These are phyloP conservation scores for Boletus tylopilopsis DNA, from an alignment of 768 basidiomycete genomes.

Conservation along the genomic window DNA sequence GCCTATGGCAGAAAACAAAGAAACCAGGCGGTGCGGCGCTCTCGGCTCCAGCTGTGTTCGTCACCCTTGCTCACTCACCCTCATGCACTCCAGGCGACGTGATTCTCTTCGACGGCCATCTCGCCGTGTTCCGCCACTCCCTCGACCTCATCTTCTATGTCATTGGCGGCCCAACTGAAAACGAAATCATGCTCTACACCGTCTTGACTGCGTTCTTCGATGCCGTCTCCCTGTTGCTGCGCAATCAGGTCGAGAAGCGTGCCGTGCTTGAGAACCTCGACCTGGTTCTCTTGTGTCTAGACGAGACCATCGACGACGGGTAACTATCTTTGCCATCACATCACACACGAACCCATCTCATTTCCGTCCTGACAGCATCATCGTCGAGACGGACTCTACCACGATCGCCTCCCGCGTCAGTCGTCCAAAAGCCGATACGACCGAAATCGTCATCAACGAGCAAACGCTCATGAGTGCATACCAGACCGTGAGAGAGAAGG, in stretches of 20 bases:
- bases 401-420: slow-evolving; percentile 96
- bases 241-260: slow-evolving; percentile 93
- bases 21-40: slow-evolving; percentile 74
- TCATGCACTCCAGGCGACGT: slow-evolving; percentile 68
- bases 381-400: slow-evolving; percentile 92
- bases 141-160: slow-evolving; percentile 96
- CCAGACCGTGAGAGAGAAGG: slow-evolving; percentile 81
- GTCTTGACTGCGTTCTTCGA: slow-evolving; percentile 83
- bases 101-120: slow-evolving; percentile 82
- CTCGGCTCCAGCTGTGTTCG: background rate
- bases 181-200: slow-evolving; percentile 93
- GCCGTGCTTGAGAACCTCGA: slow-evolving; percentile 94
- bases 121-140: slow-evolving; percentile 93
- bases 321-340: slow-evolving; percentile 37
- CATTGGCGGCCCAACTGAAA: slow-evolving; percentile 81
- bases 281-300: slow-evolving; percentile 84
- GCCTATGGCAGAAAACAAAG: slow-evolving; percentile 92
- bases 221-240: slow-evolving; percentile 77
- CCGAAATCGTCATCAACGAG: slow-evolving; percentile 98
- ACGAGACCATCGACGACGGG: slow-evolving; percentile 99
- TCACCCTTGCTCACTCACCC: background rate
- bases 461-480: slow-evolving; percentile 93
- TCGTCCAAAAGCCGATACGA: slow-evolving; percentile 86
- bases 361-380: slow-evolving; percentile 56
- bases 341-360: slow-evolving; percentile 4